These are phyloP conservation scores for Oryza meridionalis DNA, from an alignment of 176 grass and related monocot genomes.

Conservation along the genomic window DNA sequence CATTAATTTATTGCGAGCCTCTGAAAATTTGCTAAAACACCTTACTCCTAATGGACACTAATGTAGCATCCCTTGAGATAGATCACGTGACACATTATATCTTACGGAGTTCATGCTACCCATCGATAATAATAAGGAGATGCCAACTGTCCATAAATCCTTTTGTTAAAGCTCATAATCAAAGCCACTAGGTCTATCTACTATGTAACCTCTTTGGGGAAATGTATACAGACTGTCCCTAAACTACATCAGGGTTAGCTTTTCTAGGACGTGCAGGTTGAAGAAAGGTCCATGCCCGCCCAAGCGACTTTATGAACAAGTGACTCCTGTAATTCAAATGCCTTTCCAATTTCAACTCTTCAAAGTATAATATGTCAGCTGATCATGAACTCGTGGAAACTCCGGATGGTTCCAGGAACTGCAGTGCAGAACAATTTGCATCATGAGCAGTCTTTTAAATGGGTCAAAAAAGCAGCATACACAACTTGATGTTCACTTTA, in stretches of 20 bases:
- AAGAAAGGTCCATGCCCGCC: not conserved
- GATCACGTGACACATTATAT: not conserved
- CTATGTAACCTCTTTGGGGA: not conserved
- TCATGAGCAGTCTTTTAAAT: not conserved
- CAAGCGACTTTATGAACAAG: not conserved
- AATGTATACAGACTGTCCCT: not conserved
- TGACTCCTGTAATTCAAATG: not conserved
- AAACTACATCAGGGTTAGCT: not conserved
- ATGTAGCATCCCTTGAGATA: no score
- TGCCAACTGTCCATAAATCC: not conserved
- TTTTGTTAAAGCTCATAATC: not conserved
- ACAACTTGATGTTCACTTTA: not conserved
- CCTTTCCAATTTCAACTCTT: slow-evolving; percentile 13
- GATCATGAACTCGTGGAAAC: not conserved
- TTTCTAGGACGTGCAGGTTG: not conserved
- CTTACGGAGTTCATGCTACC: not conserved
- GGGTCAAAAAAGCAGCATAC: not conserved
- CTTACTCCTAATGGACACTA: no score
- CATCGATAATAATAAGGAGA: not conserved
- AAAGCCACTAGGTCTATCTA: not conserved
- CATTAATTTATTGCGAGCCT: no score
- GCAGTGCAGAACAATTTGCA: slow-evolving; percentile 2
- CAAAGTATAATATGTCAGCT: not conserved
- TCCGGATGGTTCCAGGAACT: not conserved
- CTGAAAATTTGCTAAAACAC: no score